Conservation (phyloP, 1,284 basidiomycete species). For the Pholiota adiposa region DNA sequence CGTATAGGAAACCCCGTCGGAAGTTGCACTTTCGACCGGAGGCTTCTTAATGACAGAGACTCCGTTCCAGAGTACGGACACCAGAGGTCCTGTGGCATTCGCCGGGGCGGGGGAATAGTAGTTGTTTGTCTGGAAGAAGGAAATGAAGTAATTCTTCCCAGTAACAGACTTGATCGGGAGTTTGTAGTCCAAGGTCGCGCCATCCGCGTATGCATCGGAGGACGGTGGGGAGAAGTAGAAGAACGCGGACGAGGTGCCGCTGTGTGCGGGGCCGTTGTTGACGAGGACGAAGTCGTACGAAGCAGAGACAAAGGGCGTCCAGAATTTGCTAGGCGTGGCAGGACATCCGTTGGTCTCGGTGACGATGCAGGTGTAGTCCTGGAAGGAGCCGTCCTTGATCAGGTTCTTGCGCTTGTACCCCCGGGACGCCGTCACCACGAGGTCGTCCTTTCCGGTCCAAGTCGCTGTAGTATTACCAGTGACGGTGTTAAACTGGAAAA, state of each 20-base stretch:
- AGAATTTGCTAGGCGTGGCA: background rate
- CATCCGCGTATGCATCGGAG: background rate
- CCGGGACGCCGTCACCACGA: slow-evolving; percentile 26
- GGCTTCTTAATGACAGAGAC: background rate
- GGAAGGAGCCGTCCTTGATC: slow-evolving; percentile 22
- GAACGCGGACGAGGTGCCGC: slow-evolving; percentile 3
- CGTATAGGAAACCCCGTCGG: too few relatives aligned
- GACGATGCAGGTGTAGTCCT: slow-evolving; percentile 15
- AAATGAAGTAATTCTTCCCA: background rate
- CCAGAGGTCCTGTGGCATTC: background rate
- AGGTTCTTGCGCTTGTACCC: slow-evolving; percentile 22
- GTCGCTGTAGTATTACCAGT: slow-evolving; percentile 28
- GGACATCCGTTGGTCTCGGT: background rate
- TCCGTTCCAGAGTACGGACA: background rate
- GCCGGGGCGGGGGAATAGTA: background rate
- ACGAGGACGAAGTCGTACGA: slow-evolving; percentile 6
- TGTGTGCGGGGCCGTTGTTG: slow-evolving; percentile 6
- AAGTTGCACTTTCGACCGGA: background rate
- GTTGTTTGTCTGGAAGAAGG: background rate
- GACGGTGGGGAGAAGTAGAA: background rate
- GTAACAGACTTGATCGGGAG: background rate
- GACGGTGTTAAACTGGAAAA: slow-evolving; percentile 21
- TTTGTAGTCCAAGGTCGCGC: background rate
- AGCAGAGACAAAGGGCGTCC: background rate
- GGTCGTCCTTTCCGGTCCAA: slow-evolving; percentile 26